Evolutionary conservation across 768 basidiomycete species (phyloP).

Genomic region (Podaxis sp.): DNA sequence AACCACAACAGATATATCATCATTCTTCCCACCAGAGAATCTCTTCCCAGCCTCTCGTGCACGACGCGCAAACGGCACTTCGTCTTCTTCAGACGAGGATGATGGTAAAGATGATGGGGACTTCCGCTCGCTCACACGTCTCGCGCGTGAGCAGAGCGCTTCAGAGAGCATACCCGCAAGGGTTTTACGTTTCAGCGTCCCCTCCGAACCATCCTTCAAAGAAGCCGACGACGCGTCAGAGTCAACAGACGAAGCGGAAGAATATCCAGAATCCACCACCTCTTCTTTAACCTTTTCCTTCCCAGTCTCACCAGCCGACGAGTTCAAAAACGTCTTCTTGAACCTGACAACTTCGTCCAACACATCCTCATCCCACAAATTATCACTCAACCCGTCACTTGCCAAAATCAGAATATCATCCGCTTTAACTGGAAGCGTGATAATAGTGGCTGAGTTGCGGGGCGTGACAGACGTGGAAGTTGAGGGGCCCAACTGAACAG

Average conservation of each 20-base stretch:
- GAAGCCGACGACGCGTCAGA: not conserved
- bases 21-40: conserved; percentile 80
- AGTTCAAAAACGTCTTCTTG: conserved; percentile 21
- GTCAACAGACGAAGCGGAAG: conserved; percentile 1
- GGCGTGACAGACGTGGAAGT: conserved; percentile 22
- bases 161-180: conserved; percentile 72
- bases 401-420: conserved; percentile 81
- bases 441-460: conserved; percentile 57
- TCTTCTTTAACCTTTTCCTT: not conserved
- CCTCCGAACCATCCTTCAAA: not conserved
- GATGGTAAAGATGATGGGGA: conserved; percentile 8
- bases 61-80: conserved; percentile 82
- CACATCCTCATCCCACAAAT: conserved; percentile 86
- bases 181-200: conserved; percentile 40
- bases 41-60: conserved; percentile 68
- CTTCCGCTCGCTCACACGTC: conserved; percentile 57
- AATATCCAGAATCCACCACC: conserved; percentile 1
- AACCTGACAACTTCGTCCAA: conserved; percentile 74
- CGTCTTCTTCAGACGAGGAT: conserved; percentile 22
- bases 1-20: conserved; percentile 48
- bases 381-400: conserved; percentile 79
- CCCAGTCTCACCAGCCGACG: not conserved
- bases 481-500: conserved; percentile 40
- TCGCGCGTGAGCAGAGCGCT: conserved; percentile 76
- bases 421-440: conserved; percentile 62